Conservation (phyloP, 306 rosid species). For the Heteromeles arbutifolia region DNA sequence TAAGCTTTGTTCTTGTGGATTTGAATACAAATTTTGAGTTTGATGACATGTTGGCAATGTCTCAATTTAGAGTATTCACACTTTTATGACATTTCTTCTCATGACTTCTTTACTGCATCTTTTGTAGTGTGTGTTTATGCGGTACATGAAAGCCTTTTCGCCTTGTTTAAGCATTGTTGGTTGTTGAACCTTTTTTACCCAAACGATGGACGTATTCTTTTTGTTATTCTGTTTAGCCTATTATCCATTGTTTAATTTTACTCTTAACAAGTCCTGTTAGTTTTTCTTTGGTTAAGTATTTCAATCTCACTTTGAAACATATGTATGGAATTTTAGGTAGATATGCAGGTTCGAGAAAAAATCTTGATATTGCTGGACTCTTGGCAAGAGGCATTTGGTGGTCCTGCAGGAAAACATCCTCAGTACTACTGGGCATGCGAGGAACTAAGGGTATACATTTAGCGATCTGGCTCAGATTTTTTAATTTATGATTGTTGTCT, state of each 20-base stretch:
- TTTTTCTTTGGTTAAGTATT: background rate
- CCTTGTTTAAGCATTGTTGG: background rate
- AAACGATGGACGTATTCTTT: background rate
- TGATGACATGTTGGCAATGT: background rate
- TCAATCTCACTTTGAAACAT: background rate
- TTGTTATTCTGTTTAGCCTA: background rate
- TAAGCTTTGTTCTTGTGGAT: background rate
- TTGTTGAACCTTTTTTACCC: background rate
- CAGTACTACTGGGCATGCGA: conserved; percentile 89
- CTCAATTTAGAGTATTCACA: background rate
- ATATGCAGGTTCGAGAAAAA: conserved; percentile 93
- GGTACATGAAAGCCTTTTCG: background rate
- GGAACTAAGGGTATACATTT: conserved; percentile 59
- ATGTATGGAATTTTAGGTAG: conserved; percentile 49
- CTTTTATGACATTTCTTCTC: background rate
- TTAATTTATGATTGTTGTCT: conserved; percentile 4
- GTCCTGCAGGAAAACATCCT: conserved; percentile 80
- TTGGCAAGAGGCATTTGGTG: conserved; percentile 98
- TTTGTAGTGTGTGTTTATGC: background rate
- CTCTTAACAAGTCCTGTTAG: background rate
- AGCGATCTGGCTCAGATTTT: conserved; percentile 5
- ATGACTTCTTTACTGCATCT: too few species aligned
- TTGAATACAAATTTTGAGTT: background rate
- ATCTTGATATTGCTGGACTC: conserved; percentile 71
- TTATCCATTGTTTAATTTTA: background rate